Evolutionary conservation across 2,329 filamentous ascomycete genomes (phyloP).

Genomic region (Fonsecaea pedrosoi): DNA sequence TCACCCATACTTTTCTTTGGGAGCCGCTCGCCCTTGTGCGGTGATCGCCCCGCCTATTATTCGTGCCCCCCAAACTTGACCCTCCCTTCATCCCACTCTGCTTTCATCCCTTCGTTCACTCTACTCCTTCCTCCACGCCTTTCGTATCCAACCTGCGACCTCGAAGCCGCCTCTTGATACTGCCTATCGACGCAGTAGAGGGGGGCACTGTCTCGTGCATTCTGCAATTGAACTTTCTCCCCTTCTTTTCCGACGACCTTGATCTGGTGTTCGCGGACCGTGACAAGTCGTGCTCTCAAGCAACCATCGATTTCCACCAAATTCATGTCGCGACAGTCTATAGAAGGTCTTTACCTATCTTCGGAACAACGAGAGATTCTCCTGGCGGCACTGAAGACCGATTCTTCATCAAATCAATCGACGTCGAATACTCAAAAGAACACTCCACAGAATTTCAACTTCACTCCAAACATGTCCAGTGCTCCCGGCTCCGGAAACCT

Average conservation of each 20-base stretch:
- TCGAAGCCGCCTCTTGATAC: conserved; percentile 25
- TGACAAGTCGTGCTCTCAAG: not conserved
- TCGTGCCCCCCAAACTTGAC: conserved; percentile 5
- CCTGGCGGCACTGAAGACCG: conserved; percentile 77
- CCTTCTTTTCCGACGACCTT: conserved; percentile 2
- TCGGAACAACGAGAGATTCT: conserved; percentile 78
- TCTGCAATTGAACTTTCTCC: conserved; percentile 8
- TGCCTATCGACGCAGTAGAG: conserved; percentile 24
- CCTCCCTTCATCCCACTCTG: conserved; percentile 18
- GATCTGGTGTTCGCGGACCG: not conserved
- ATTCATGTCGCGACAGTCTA: conserved; percentile 30
- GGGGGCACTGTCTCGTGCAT: conserved; percentile 7
- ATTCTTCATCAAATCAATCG: conserved; percentile 50
- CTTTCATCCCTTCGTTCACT: conserved; percentile 7
- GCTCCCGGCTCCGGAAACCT: conserved; percentile 56
- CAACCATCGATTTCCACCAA: not conserved
- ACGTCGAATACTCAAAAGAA: conserved; percentile 22
- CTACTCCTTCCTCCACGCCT: conserved; percentile 13
- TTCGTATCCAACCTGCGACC: conserved; percentile 13
- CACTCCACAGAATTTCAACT: conserved; percentile 47
- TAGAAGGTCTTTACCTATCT: conserved; percentile 67
- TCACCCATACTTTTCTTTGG: not conserved
- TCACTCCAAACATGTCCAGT: conserved; percentile 49
- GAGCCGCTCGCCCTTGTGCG: not conserved
- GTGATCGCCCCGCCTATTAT: conserved; percentile 19